phyloP scores from a whole-genome alignment of 768 basidiomycete genomes.

The Gymnopilus junonius region DNA sequence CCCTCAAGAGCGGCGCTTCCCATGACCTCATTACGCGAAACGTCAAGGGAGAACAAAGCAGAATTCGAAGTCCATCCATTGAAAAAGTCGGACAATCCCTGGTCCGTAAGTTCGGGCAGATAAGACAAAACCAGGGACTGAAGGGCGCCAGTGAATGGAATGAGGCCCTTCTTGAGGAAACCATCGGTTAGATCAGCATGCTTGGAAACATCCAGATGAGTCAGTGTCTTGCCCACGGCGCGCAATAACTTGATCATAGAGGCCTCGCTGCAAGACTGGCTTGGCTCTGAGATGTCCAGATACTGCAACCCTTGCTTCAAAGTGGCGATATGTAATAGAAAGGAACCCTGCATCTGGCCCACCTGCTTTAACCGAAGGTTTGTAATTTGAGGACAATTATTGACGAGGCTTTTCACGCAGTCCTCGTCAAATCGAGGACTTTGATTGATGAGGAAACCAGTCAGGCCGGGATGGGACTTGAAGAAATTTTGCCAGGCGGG shows the following conservation, averaged over 20 bases:
- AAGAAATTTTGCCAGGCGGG: slow-evolving; percentile 81
- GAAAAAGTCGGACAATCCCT: slow-evolving; percentile 75
- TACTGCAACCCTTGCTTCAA: slow-evolving; percentile 46
- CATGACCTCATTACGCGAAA: slow-evolving; percentile 66
- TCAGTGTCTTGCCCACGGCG: slow-evolving; percentile 57
- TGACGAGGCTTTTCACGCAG: slow-evolving; percentile 65
- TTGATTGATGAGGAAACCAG: slow-evolving; percentile 80
- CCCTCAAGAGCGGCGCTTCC: slow-evolving; percentile 58
- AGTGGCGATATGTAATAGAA: slow-evolving; percentile 54
- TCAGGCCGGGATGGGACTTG: slow-evolving; percentile 60
- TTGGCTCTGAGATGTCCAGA: slow-evolving; percentile 75
- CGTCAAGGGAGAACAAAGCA: slow-evolving; percentile 55
- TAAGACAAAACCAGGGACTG: slow-evolving; percentile 57
- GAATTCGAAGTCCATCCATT: slow-evolving; percentile 52
- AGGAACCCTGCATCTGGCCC: slow-evolving; percentile 69
- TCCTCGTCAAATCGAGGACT: slow-evolving; percentile 83
- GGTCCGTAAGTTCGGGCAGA: slow-evolving; percentile 68
- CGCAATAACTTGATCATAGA: slow-evolving; percentile 60
- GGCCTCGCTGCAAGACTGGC: slow-evolving; percentile 55
- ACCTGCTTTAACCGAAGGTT: slow-evolving; percentile 82
- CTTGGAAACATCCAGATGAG: slow-evolving; percentile 71
- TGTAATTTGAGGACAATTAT: slow-evolving; percentile 52
- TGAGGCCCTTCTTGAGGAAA: slow-evolving; percentile 66
- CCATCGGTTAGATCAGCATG: slow-evolving; percentile 64
- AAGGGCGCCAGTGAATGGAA: slow-evolving; percentile 49